Evolutionary conservation across 2,329 filamentous ascomycete species (phyloP), one percentile per base, ranked within the genome.

Genomic region (Fusarium pininemorale): DNA sequence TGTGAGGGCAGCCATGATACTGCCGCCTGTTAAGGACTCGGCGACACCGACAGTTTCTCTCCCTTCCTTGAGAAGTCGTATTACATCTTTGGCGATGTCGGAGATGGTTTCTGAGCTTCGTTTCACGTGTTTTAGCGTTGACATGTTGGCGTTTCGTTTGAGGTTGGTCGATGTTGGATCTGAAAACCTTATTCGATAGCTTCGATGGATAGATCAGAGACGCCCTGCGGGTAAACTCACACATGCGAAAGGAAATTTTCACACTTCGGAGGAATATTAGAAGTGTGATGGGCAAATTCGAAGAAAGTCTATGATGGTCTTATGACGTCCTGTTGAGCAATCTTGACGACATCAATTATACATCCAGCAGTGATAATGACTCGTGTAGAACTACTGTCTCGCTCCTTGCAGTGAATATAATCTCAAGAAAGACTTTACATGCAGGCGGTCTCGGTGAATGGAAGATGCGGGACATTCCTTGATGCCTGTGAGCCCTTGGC

Each of bases 11-110:
- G 77, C 72, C 80, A 82, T 81, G 59, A 82, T 63, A 22, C 73
- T 72, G 5, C 81, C 81, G 3, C 77, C 80, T 0, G 80, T 82
- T 9, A 82, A 72, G 2, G 81, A 82, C 51, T 82, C 81, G 15
- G 79, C 81, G 1, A 81, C 78, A 12, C 70, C 76, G 24, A 80
- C 28, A 5, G 77, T 81, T 38, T 76, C 32, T 78, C 81, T 61
- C 2, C 70, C 47, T 5, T 71, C 38, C 28, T 73, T 64, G 6
- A 77, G 62, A 4, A 77, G 63, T 7, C 26, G 12, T 18, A 75
- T 50, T 1, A 77, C 67, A 44, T 77, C 75, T 9, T 64, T 58
- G 5, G 70, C 72, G 16, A 76, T 66, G 7, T 76, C 66, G 2
- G 42, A 28, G n/a, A 72, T 50, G 2, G 67, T 69, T 39, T 77